phyloP scores from a whole-genome alignment of 208 protist genomes.

The Kentomonas sorsogonicus region DNA sequence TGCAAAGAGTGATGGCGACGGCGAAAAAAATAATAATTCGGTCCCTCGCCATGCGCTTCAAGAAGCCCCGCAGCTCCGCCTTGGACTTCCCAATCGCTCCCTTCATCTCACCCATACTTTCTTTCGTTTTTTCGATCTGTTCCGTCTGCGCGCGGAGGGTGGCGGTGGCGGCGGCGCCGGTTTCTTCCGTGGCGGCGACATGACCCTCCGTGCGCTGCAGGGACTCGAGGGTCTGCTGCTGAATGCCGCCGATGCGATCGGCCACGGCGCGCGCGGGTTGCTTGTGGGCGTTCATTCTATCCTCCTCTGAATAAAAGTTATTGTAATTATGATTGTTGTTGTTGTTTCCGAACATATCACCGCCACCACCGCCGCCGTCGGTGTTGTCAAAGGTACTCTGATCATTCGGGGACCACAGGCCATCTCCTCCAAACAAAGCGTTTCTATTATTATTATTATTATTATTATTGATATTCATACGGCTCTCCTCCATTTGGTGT shows the following conservation, averaged over 20 bases:
- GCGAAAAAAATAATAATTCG: conserved; percentile 81
- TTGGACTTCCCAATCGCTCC: conserved; percentile 30
- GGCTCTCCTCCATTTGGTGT: not conserved
- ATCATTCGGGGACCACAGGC: conserved; percentile 7
- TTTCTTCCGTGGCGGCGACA: conserved; percentile 62
- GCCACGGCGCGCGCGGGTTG: conserved; percentile 30
- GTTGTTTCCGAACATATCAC: too few relatives aligned
- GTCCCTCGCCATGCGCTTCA: conserved; percentile 79
- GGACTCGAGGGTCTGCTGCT: conserved; percentile 52
- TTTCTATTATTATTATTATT: not conserved
- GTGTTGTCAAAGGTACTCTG: too few relatives aligned
- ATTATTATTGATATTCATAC: not conserved
- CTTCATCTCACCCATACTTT: conserved; percentile 46
- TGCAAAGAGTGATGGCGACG: conserved; percentile 67
- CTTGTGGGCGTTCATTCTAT: conserved; percentile 19
- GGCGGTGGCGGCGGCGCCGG: conserved; percentile 49
- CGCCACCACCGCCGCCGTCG: not conserved
- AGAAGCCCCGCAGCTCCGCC: conserved; percentile 50
- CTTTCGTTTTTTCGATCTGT: conserved; percentile 66
- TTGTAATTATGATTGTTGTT: too few relatives aligned
- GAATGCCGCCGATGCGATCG: conserved; percentile 38
- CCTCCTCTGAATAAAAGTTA: too few relatives aligned
- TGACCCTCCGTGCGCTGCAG: conserved; percentile 54
- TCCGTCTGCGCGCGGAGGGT: conserved; percentile 66
- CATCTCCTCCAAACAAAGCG: not conserved